Percentiles rank a stretch among this genome's conserved stretches.
Evolutionary conservation across 768 basidiomycete genomes (phyloP).

Genomic region (Glaciozyma martinii): DNA sequence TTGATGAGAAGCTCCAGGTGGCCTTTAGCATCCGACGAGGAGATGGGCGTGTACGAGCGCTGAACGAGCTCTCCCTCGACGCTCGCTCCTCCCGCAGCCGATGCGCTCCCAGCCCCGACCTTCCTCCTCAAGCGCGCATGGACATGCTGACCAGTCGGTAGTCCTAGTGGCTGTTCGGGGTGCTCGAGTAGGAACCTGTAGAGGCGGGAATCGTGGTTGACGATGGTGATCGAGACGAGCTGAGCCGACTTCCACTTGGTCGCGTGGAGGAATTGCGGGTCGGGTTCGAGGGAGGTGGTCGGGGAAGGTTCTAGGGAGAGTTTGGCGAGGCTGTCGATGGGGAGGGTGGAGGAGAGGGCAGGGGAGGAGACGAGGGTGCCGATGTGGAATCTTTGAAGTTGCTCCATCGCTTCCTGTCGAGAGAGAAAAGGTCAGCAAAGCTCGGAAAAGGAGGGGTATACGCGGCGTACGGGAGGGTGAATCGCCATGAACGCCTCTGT

Average conservation of each 20-base stretch:
- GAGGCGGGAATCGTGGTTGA: slow-evolving; percentile 49
- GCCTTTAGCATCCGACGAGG: slow-evolving; percentile 43
- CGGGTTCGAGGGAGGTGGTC: background rate
- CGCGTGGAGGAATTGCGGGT: slow-evolving; percentile 44
- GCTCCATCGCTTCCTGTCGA: slow-evolving; percentile 43
- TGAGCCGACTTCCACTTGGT: slow-evolving; percentile 48
- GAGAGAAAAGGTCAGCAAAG: background rate
- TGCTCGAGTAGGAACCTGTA: slow-evolving; percentile 49
- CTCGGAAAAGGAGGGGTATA: background rate
- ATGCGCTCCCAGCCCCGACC: background rate
- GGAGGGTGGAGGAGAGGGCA: background rate
- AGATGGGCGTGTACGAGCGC: slow-evolving; percentile 55
- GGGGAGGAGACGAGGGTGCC: slow-evolving; percentile 42
- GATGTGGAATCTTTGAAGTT: slow-evolving; percentile 49
- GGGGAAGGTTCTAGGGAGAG: too few species aligned
- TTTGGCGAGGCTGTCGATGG: too few species aligned
- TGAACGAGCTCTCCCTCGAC: slow-evolving; percentile 47
- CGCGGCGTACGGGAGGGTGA: slow-evolving; percentile 41
- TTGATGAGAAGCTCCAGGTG: slow-evolving; percentile 51
- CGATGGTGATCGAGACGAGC: slow-evolving; percentile 40
- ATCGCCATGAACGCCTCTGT: slow-evolving; percentile 60
- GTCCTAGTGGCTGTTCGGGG: slow-evolving; percentile 45
- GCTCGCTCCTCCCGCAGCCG: background rate
- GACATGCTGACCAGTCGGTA: slow-evolving; percentile 56
- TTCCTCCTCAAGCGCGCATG: slow-evolving; percentile 48